phyloP scores from a whole-genome alignment of 1,284 basidiomycete species.

The Heterobasidion annosum region DNA sequence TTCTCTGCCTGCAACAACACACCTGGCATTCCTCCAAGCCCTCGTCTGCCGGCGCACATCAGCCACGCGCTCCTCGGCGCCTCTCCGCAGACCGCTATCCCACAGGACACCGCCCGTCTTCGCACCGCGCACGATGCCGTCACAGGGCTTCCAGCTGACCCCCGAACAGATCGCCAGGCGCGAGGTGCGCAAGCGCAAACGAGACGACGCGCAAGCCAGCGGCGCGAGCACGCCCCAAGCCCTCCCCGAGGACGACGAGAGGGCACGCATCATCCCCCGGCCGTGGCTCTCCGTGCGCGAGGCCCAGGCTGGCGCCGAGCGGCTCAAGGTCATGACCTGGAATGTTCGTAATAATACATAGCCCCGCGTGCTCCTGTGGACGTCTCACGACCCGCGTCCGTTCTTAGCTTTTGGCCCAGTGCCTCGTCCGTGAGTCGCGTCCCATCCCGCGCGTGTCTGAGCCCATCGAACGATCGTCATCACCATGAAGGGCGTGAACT shows the following conservation, averaged over 20 bases:
- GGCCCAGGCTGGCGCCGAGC: slow-evolving; percentile 11
- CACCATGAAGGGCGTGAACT: slow-evolving; percentile 60
- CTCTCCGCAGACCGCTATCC: too few species aligned
- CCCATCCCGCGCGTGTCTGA: neutral
- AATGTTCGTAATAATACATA: slow-evolving; percentile 46
- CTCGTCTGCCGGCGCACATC: too few species aligned
- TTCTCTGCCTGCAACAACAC: neutral
- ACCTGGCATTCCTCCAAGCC: too few species aligned
- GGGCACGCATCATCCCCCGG: slow-evolving; percentile 33
- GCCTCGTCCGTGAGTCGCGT: slow-evolving; percentile 59
- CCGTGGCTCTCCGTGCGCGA: slow-evolving; percentile 39
- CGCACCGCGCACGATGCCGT: neutral
- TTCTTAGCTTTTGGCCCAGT: slow-evolving; percentile 64
- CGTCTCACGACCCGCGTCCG: slow-evolving; percentile 8
- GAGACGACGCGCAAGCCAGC: slow-evolving; percentile 14
- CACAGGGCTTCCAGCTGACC: slow-evolving; percentile 24
- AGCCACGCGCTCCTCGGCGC: too few species aligned
- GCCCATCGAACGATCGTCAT: neutral
- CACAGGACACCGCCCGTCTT: too few species aligned
- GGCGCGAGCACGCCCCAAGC: neutral
- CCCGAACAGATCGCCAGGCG: slow-evolving; percentile 47
- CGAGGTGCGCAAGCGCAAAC: slow-evolving; percentile 45
- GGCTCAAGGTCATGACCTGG: slow-evolving; percentile 62
- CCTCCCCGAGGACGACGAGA: slow-evolving; percentile 11
- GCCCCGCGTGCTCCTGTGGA: neutral